Evolutionary conservation across 2,329 filamentous ascomycete genomes (phyloP), one percentile per base, ranked within the genome.

Genomic region (Trichoderma lentiforme): DNA sequence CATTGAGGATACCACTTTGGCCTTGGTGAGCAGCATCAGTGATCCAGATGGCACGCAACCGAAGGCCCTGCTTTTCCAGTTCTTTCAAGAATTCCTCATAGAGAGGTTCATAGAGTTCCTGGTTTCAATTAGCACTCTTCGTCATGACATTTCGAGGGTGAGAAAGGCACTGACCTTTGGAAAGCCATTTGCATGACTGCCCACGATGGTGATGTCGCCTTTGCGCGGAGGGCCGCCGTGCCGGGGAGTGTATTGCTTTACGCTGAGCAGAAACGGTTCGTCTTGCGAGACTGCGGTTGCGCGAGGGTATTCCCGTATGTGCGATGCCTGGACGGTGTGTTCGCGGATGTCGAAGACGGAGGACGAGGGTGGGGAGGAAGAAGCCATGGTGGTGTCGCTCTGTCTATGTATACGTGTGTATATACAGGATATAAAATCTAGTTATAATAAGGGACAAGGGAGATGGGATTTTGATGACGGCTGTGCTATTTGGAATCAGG

Each of bases 91-190:
- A 84, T 66, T 97, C 93, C 72, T 95, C 93, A 92, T 94, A 98
- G 0, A 98, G 84, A 0, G 95, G 93, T 77, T 98, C 95, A 79
- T 98, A 98, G 2, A 98, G 82, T 84, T 98, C 95, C 92, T 94
- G 2, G 5, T 36, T 39, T 5, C 5, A 3, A 14, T 67, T 64
- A 63, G 61, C 26, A 9, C 21, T 14, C 2, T 9, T n/a, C n/a
- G 1, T 28, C 9, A 34, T 61, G 3, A 2, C n/a, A 12, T 58
- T 9, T n/a, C 1, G 0, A 12, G 14, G 3, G 11, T 43, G 34
- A 30, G 21, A 15, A 2, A 43, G 32, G 21, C 2, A 47, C 28
- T 69, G 80, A 93, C 93, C 87, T 98, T 98, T 12, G 93, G 92
- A 76, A 98, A 97, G 12, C 92, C 95, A 83, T 98, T 98, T 64